Base-by-base conservation (phyloP, 176 grass and related monocot species). In the Bolboschoenus planiculmis region DNA sequence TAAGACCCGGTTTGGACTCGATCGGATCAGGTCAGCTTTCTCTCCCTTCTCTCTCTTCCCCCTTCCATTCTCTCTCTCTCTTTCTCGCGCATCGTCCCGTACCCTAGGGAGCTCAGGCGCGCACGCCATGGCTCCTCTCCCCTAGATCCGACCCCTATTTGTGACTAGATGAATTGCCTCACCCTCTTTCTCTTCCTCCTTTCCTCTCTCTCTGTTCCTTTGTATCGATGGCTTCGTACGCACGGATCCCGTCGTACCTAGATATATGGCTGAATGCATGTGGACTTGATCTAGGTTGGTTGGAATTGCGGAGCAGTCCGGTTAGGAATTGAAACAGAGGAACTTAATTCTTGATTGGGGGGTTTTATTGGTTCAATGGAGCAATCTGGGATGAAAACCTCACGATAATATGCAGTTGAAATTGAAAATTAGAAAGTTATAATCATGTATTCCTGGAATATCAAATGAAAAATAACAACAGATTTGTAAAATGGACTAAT, bases 21-120 rank as follows among this genome's bases (percentile, higher is more conserved):
- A 82, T 30, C 80, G 39, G 46, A 82, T 63, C 80, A 82, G 80
- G 80, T 82, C 80, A 82, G 80, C 5, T 81, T 64, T 48, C 59
- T 82, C 79, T 81, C 37, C 64, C 79, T 53, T 16, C 23, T 53
- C 14, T 50, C 10, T 64, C 36, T 27, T 24, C 10, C n/a, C n/a
- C n/a, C n/a, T 26, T 4, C 50, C 2, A 4, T 14, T 44, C 36
- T 15, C 20, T 43, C 40, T 42, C 8, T n/a, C 24, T 40, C 21
- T 39, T 31, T 59, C 9, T 44, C 36, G 31, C 6, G 48, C 33
- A 21, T 42, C 78, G n/a, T 47, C 43, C 16, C 58, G 40, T 82
- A 11, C 80, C 80, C 80, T 82, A 82, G 80, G 14, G 26, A 40
- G 34, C 57, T 81, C 79, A 29, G 23, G 53, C 57, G 79, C 79